Base-by-base conservation (phyloP, 176 grass and related monocot genomes). In the Carex myosuroides region DNA sequence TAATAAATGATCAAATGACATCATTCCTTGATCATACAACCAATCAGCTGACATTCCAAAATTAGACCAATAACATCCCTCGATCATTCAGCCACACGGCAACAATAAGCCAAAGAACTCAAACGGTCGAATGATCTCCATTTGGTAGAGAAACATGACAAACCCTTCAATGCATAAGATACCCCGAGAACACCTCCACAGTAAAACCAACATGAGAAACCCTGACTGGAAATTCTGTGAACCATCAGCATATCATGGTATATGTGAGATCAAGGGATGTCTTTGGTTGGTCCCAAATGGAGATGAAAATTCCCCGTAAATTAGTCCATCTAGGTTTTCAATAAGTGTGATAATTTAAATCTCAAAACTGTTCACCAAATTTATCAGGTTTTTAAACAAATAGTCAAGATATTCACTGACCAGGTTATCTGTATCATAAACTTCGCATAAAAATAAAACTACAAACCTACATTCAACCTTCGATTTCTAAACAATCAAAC, bases 391-490 rank as follows among this genome's bases (percentile, higher is more conserved):
- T n/a, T 32, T 20, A 53, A 52, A 10, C 22, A 69, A 35, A 53
- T 6, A 83, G 3, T 12, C 14, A 0, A 52, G 1, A 12, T 39
- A 64, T 81, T 41, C 37, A 63, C n/a, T 35, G 50, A 64, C 2
- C 11, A 81, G 5, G 78, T 35, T 37, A 22, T 26, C 8, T 64
- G 16, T 18, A 56, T 13, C 24, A 9, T 24, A 78, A 57, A 78
- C 22, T 77, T 64, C 3, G 39, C 44, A 22, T 11, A 81, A 44
- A 81, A 62, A 11, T n/a, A 61, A 64, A 82, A 52, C 41, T 3
- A 82, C 54, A 42, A 30, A 64, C 60, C n/a, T 84, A 62, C 55
- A 79, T 79, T 82, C 74, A 16, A 18, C 63, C 17, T 16, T 29
- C 13, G 42, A 56, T 81, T 5, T 35, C 83, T 48, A 33, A 74